Conservation (phyloP, 306 rosid species). For the Malus sylvestris region DNA sequence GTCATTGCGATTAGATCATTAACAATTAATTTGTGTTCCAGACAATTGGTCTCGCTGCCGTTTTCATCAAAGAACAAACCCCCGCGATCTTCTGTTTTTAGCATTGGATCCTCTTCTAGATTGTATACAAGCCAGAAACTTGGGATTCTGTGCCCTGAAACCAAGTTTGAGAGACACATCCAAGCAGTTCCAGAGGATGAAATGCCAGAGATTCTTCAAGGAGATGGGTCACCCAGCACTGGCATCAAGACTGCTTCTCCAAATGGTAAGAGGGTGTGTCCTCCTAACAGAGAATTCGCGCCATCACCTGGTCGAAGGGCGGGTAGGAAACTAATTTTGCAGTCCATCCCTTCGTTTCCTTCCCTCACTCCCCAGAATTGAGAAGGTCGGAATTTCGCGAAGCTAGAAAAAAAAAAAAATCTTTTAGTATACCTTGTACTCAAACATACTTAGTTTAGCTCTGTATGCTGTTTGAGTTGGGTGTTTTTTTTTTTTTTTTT, state of each 20-base stretch:
- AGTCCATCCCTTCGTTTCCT: conserved; percentile 82
- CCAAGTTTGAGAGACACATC: conserved; percentile 37
- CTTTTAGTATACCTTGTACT: conserved; percentile 7
- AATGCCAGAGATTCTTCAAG: conserved; percentile 49
- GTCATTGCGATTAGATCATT: conserved; percentile 6
- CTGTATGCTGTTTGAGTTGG: conserved; percentile 24
- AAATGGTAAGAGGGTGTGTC: conserved; percentile 76
- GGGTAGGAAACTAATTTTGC: conserved; percentile 76
- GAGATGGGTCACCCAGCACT: conserved; percentile 40
- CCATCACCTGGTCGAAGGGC: conserved; percentile 55
- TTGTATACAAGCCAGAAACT: conserved; percentile 40
- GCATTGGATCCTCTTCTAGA: conserved; percentile 50
- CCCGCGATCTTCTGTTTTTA: conserved; percentile 52
- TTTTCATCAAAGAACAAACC: conserved; percentile 63
- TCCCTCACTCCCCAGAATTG: conserved; percentile 69
- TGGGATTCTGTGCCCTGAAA: conserved; percentile 38
- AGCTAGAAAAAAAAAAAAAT: background rate
- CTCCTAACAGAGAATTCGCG: conserved; percentile 52
- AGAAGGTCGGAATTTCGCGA: conserved; percentile 6
- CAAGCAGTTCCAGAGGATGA: conserved; percentile 46
- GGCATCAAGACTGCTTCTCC: conserved; percentile 74
- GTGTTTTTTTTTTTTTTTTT: background rate
- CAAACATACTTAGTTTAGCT: conserved; percentile 4
- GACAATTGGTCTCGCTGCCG: conserved; percentile 47
- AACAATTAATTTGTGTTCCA: conserved; percentile 17